These are phyloP conservation scores for Beauveria varroae DNA, from an alignment of 2,329 filamentous ascomycete genomes.

Conservation along the genomic window DNA sequence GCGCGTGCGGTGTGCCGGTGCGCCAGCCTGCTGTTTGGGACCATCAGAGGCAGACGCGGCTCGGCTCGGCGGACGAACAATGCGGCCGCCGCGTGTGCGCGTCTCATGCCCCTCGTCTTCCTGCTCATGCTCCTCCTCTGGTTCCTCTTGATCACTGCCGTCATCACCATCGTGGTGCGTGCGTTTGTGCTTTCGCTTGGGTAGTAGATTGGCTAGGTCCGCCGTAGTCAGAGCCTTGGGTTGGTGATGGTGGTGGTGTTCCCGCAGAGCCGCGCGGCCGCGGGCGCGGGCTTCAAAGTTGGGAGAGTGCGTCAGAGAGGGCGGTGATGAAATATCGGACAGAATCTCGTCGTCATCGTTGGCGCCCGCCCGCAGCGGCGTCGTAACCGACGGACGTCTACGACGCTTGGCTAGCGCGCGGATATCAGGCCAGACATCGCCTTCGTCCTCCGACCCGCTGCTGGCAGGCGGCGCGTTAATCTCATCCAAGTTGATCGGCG, in stretches of 20 bases:
- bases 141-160: constrained; percentile 39
- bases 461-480: constrained; percentile 49
- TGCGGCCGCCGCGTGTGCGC: constrained; percentile 16
- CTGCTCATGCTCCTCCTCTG: constrained; percentile 40
- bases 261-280: constrained; percentile 23
- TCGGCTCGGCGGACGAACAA: constrained; percentile 4
- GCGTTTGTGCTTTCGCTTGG: constrained; percentile 40
- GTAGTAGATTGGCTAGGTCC: constrained; percentile 45
- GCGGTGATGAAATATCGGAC: constrained; percentile 56
- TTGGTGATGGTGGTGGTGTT: constrained; percentile 19
- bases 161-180: constrained; percentile 38
- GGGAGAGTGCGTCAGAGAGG: constrained; percentile 59
- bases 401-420: constrained; percentile 41
- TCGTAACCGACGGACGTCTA: constrained; percentile 29
- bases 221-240: constrained; percentile 43
- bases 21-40: constrained; percentile 14
- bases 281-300: constrained; percentile 35
- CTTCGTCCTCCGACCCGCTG: constrained; percentile 40
- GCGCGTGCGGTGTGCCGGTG: neutral
- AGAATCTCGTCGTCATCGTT: constrained; percentile 19
- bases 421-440: constrained; percentile 44
- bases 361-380: constrained; percentile 28
- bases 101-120: constrained; percentile 17
- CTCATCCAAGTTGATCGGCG: constrained; percentile 39
- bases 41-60: constrained; percentile 12